Base-by-base conservation (phyloP, 306 rosid genomes). In the Prunus davidiana region DNA sequence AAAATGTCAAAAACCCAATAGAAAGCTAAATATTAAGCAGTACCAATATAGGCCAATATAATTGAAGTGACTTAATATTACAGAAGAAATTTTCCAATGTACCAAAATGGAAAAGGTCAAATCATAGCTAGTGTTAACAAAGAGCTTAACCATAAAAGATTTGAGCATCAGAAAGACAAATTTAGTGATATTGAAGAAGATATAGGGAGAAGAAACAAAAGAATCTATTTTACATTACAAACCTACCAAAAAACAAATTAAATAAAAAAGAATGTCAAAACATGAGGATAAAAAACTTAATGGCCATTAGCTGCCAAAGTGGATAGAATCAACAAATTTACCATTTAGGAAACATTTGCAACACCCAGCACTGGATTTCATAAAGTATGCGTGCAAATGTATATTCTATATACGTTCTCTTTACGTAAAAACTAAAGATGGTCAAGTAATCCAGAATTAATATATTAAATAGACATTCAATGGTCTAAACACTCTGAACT, bases 11-110 rank as follows among this genome's bases (percentile, higher is more conserved):
- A 54, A 67, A 15, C 56, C 63, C 58, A 80, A 76, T 46, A 30
- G 71, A 66, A 12, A 63, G 30, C 65, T 34, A 76, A 78, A 62
- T 64, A 50, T 65, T 76, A 73, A 63, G 78, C 57, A 73, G 66
- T 27, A 63, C 3, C 61, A 56, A 34, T 19, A 28, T 14, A 49
- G 18, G 41, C 43, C 65, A 67, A 67, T 55, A 67, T 18, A 58
- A 73, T 2, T 25, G 22, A 24, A 60, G 1, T 27, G 28, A 24
- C 43, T 27, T 25, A 50, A 41, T 57, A 6, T n/a, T 2, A 47
- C 43, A 51, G n/a, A 61, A 67, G 73, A 73, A 75, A n/a, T 61
- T 61, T 55, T 22, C 51, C 0, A 54, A 22, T 61, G 80, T 41
- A 68, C 56, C 34, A 63, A 63, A 75, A 14, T 41, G 34, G 52